These are phyloP conservation scores for Fusarium sp. DNA, from an alignment of 2,329 filamentous ascomycete genomes.

Conservation along the genomic window DNA sequence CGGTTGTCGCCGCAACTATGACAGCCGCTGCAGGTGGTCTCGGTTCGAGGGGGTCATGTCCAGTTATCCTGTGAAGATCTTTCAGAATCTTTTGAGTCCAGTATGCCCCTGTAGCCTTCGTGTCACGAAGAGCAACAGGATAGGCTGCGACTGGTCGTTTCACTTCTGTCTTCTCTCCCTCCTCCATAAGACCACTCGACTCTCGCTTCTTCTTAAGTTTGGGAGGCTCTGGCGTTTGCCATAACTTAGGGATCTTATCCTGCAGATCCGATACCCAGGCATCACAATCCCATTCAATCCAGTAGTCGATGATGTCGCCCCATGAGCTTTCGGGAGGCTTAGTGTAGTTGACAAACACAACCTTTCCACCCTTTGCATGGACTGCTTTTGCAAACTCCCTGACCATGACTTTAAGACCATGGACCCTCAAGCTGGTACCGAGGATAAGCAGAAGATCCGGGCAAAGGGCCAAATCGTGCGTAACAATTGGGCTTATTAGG, in stretches of 20 bases:
- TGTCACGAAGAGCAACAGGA: conserved; percentile 62
- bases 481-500: conserved; percentile 76
- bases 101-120: conserved; percentile 62
- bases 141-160: conserved; percentile 56
- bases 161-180: conserved; percentile 47
- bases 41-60: conserved; percentile 36
- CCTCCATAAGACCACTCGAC: conserved; percentile 43
- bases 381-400: conserved; percentile 80
- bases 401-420: conserved; percentile 79
- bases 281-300: conserved; percentile 82
- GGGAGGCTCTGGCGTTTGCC: conserved; percentile 66
- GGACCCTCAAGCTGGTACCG: conserved; percentile 79
- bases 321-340: conserved; percentile 80
- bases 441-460: conserved; percentile 79
- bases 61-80: conserved; percentile 57
- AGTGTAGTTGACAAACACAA: conserved; percentile 81
- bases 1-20: conserved; percentile 14
- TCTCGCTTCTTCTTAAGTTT: conserved; percentile 59
- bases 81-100: conserved; percentile 60
- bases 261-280: conserved; percentile 78
- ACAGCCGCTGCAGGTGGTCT: conserved; percentile 37
- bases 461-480: conserved; percentile 74
- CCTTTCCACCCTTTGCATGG: conserved; percentile 76
- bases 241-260: conserved; percentile 70
- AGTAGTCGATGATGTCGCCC: conserved; percentile 81